phyloP scores from a whole-genome alignment of 352 stramenopile genomes.

The Phytophthora syringae region DNA sequence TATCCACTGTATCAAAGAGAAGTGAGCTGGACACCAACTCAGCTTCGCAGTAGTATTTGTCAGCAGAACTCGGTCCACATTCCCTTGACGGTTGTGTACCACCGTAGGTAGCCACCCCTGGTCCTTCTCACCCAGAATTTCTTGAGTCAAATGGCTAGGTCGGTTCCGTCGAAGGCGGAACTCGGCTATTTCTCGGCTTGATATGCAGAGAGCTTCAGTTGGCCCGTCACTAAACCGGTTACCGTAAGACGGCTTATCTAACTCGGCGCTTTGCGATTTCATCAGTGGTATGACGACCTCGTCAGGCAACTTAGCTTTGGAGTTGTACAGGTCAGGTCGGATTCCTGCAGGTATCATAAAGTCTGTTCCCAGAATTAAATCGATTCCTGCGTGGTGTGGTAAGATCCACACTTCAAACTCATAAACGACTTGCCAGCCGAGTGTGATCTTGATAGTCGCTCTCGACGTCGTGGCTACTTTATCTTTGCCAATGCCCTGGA shows the following conservation, averaged over 20 bases:
- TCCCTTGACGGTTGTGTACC: neutral
- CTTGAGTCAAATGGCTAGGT: neutral
- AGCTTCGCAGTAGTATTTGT: neutral
- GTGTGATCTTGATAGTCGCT: no score
- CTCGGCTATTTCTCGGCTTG: neutral
- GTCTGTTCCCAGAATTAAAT: conserved; percentile 2
- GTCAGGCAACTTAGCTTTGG: no score
- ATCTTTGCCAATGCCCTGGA: conserved; percentile 8
- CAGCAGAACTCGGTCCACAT: neutral
- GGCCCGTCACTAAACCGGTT: neutral
- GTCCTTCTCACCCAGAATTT: neutral
- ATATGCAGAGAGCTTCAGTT: neutral
- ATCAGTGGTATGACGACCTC: no score
- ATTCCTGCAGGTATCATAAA: conserved; percentile 15
- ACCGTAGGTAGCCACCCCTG: neutral
- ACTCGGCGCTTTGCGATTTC: no score
- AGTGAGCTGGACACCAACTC: neutral
- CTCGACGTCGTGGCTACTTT: no score
- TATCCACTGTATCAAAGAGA: neutral
- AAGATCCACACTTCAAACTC: no score
- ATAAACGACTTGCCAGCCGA: no score
- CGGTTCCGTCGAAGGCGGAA: neutral
- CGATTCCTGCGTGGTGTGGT: neutral
- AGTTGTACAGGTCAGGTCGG: neutral
- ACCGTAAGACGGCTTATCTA: neutral